A percentile compares a stretch with the other conserved stretches of the same genome.
These are phyloP conservation scores for Paramyrothecium sp. DNA, from an alignment of 2,329 filamentous ascomycete genomes.

Conservation along the genomic window DNA sequence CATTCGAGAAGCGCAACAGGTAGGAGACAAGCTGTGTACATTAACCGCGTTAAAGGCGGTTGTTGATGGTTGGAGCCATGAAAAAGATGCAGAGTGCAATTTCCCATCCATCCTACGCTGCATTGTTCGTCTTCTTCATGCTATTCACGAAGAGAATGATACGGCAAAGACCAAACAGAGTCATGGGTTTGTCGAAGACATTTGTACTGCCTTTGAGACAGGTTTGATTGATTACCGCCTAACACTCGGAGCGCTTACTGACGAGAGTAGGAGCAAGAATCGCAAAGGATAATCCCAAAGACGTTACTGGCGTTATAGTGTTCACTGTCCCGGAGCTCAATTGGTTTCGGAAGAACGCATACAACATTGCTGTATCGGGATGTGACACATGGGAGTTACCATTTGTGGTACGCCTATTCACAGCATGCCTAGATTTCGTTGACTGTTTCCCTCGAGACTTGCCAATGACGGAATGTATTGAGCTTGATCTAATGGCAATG, in stretches of 20 bases:
- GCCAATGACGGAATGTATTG: conserved; percentile 35
- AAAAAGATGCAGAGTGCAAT: conserved; percentile 19
- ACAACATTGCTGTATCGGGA: conserved; percentile 71
- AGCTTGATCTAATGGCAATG: conserved; percentile 58
- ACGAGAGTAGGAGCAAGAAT: conserved; percentile 21
- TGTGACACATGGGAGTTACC: conserved; percentile 51
- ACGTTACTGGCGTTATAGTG: conserved; percentile 38
- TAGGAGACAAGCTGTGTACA: conserved; percentile 60
- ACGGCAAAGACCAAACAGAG: not conserved
- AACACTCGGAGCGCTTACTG: conserved; percentile 4
- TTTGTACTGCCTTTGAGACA: conserved; percentile 50
- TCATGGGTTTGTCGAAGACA: conserved; percentile 36
- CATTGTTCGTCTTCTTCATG: conserved; percentile 48
- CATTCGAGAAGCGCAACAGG: conserved; percentile 70
- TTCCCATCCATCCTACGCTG: conserved; percentile 43
- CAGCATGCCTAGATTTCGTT: conserved; percentile 51
- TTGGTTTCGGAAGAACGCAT: conserved; percentile 82
- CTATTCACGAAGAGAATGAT: conserved; percentile 32
- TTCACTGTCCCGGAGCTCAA: conserved; percentile 69
- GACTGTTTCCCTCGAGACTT: conserved; percentile 48
- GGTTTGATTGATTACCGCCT: conserved; percentile 25
- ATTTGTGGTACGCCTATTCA: conserved; percentile 55
- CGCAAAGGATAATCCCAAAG: conserved; percentile 32
- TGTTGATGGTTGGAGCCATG: conserved; percentile 20
- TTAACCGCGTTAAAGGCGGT: conserved; percentile 33